Evolutionary conservation across 2,329 filamentous ascomycete species (phyloP).

Genomic region (Aspergillus vadensis): DNA sequence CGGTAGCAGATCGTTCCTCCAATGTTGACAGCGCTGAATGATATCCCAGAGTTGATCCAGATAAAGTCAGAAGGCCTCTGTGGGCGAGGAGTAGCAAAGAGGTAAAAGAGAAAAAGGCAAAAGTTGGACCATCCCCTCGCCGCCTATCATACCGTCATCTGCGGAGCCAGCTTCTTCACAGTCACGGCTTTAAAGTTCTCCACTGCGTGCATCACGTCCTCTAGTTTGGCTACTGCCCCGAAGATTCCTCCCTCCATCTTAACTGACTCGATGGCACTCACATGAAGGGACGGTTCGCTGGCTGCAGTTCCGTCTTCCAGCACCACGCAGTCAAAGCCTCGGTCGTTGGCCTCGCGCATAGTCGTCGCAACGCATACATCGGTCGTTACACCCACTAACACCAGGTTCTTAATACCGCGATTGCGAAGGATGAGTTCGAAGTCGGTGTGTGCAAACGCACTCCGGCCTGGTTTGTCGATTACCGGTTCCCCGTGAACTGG

Average conservation of each 20-base stretch:
- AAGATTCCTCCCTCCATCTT: slow-evolving; percentile 53
- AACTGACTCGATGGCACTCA: slow-evolving; percentile 46
- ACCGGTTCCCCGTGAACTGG: slow-evolving; percentile 52
- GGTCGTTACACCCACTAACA: slow-evolving; percentile 58
- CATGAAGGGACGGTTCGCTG: slow-evolving; percentile 44
- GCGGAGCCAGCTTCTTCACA: slow-evolving; percentile 47
- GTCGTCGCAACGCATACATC: slow-evolving; percentile 59
- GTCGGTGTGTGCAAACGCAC: slow-evolving; percentile 58
- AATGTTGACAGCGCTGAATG: too few species aligned
- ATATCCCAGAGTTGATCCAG: too few species aligned
- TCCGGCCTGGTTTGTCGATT: slow-evolving; percentile 58
- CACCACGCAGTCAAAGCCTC: slow-evolving; percentile 57
- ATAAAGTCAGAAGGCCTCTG: not conserved
- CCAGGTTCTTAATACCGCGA: slow-evolving; percentile 55
- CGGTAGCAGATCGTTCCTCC: not conserved
- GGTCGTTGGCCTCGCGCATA: slow-evolving; percentile 59
- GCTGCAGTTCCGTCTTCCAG: slow-evolving; percentile 54
- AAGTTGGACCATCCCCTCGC: too few species aligned
- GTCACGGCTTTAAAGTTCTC: slow-evolving; percentile 46
- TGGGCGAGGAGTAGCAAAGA: not conserved
- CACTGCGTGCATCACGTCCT: slow-evolving; percentile 44
- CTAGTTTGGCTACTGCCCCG: slow-evolving; percentile 41
- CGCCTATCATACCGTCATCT: slow-evolving; percentile 33
- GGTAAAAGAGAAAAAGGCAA: not conserved
- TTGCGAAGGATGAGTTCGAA: slow-evolving; percentile 55